Conservation (phyloP, 2,329 filamentous ascomycete species). For the Diaporthe amygdali region DNA sequence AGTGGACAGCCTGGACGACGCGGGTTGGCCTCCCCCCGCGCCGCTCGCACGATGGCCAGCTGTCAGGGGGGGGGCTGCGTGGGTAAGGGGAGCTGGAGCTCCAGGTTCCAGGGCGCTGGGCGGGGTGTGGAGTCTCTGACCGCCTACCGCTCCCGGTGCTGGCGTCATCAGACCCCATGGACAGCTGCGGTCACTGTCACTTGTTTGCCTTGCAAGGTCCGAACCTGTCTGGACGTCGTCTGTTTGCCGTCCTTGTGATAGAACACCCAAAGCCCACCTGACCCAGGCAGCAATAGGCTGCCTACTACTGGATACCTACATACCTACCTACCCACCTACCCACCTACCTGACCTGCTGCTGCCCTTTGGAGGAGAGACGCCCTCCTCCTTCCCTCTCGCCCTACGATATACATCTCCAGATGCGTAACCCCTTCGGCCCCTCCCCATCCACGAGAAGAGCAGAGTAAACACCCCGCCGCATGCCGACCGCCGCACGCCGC, state of each 20-base stretch:
- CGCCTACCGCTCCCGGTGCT: constrained; percentile 11
- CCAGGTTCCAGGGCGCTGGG: neutral
- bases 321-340: too few species aligned
- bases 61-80: neutral
- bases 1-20: neutral
- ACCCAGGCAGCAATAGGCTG: constrained; percentile 6
- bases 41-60: neutral
- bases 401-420: neutral
- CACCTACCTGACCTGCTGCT: too few species aligned
- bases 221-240: neutral
- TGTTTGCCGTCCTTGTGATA: constrained; percentile 11
- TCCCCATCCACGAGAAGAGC: neutral
- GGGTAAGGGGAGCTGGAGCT: neutral
- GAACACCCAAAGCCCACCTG: neutral
- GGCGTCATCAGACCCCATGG: constrained; percentile 14
- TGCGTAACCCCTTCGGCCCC: neutral
- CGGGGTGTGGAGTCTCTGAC: neutral
- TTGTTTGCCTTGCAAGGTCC: neutral
- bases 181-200: neutral
- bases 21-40: neutral
- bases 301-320: neutral
- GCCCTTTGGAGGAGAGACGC: neutral
- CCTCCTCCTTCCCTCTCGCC: neutral
- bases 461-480: neutral
- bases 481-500: too few species aligned